Evolutionary conservation across 1,284 basidiomycete species (phyloP), one percentile per base, ranked within the genome.

Genomic region (Xerocomus amazonicus): DNA sequence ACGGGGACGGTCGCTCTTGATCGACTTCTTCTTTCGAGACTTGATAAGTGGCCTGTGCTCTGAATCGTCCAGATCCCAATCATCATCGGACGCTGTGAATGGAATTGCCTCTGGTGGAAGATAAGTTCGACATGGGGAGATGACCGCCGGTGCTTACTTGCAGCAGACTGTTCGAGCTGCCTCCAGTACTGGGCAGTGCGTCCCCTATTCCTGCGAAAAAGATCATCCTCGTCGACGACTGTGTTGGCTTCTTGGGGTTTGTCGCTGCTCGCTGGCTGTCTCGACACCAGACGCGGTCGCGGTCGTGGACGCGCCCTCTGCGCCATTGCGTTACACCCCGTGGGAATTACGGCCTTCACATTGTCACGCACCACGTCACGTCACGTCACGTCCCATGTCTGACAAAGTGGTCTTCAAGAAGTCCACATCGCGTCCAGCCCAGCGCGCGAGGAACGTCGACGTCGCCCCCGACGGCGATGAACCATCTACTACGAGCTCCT

Each of bases 141-240:
- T 14, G 37, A 13, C 35, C 7, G 17, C 43, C 3, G 17, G 46
- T 52, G 41, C 72, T 50, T 54, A 84, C 83, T 75, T 62, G 77
- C 78, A 38, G 74, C 74, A 9, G 75, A 65, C 57, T 77, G 68
- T 29, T 79, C 75, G 39, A 87, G 61, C 48, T 73, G 73, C 59
- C 71, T 78, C 85, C 84, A 88, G 4, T 72, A 69, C 43, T 75
- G 70, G 8, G 71, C 63, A 3, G 78, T 77, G 46, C 80, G 72
- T 51, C 75, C 74, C 34, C 68, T 70, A 58, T 87, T 87, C 43
- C 77, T 75, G 56, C 86, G 75, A 58, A 89, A 89, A 60, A 79
- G 70, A 12, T 76, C 78, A 62, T 89, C 84, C 48, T 79, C 78
- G 47, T 85, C 80, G 14, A 75, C 63, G 28, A 71, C 61, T 5